Conservation (phyloP, 805 yeast species). For the Barnettozyma californica region DNA sequence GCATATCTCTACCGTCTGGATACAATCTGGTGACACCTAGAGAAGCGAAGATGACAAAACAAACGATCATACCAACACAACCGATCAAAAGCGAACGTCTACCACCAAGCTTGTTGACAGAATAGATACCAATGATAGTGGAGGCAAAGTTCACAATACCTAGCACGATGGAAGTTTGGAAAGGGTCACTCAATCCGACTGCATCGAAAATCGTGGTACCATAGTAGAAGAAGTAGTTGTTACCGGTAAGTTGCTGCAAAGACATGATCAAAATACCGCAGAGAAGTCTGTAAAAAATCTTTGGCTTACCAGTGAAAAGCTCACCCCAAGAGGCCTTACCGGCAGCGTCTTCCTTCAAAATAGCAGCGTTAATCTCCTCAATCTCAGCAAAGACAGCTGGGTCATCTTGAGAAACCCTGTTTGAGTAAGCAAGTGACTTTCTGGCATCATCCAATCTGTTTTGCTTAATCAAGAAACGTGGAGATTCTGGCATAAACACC, state of each 20-base stretch:
- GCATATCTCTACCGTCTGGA: conserved; percentile 39
- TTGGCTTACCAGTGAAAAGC: conserved; percentile 62
- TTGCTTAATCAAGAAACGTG: conserved; percentile 56
- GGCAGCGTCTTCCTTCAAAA: conserved; percentile 54
- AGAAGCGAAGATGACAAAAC: conserved; percentile 47
- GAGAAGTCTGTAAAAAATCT: conserved; percentile 39
- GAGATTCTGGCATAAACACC: conserved; percentile 65
- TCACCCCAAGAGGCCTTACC: conserved; percentile 66
- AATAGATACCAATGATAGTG: conserved; percentile 44
- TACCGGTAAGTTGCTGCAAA: conserved; percentile 65
- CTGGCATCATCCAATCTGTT: conserved; percentile 58
- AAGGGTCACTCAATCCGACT: conserved; percentile 54
- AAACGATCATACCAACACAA: conserved; percentile 42
- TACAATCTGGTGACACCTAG: conserved; percentile 49
- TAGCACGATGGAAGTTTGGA: conserved; percentile 50
- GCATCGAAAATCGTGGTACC: conserved; percentile 59
- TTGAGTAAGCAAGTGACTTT: conserved; percentile 51
- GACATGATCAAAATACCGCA: conserved; percentile 54
- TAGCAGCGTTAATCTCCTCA: conserved; percentile 52
- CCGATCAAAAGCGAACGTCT: conserved; percentile 44
- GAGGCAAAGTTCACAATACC: conserved; percentile 59
- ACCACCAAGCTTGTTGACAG: conserved; percentile 52
- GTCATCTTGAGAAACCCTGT: conserved; percentile 49
- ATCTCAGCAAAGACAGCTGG: conserved; percentile 53
- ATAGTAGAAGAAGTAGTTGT: conserved; percentile 62